Evolutionary conservation across 2,329 filamentous ascomycete species (phyloP).

Genomic region (Fusarium sp.): DNA sequence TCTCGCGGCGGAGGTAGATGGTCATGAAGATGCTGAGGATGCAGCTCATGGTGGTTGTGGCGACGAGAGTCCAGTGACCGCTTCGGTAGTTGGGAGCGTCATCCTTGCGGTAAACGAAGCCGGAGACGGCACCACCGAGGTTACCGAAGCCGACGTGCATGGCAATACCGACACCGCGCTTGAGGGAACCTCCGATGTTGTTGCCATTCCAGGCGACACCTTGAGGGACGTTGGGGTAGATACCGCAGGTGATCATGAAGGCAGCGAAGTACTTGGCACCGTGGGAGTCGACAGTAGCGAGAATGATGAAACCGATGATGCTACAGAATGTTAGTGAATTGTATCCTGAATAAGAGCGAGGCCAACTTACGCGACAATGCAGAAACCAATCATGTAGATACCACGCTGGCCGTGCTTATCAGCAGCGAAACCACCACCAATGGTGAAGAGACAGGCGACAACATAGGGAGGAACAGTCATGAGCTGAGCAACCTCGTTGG

Average conservation of each 20-base stretch:
- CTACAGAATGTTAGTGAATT: conserved; percentile 39
- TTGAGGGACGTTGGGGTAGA: conserved; percentile 67
- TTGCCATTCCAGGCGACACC: conserved; percentile 56
- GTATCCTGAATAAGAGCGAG: not conserved
- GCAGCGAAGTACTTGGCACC: conserved; percentile 61
- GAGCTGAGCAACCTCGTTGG: conserved; percentile 52
- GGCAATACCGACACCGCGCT: conserved; percentile 57
- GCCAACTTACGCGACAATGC: conserved; percentile 49
- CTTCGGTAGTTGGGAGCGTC: conserved; percentile 67
- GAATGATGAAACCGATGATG: conserved; percentile 51
- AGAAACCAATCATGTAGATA: conserved; percentile 55
- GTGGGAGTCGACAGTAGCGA: conserved; percentile 50
- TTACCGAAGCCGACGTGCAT: conserved; percentile 64
- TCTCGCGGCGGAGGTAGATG: conserved; percentile 67
- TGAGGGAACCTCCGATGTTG: conserved; percentile 11
- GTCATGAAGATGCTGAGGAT: conserved; percentile 67
- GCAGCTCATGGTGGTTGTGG: conserved; percentile 65
- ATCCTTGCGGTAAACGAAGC: conserved; percentile 50
- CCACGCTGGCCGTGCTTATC: conserved; percentile 53
- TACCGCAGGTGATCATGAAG: conserved; percentile 55
- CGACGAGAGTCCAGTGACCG: conserved; percentile 69
- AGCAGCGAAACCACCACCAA: conserved; percentile 58
- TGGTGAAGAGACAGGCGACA: conserved; percentile 53
- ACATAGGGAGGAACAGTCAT: conserved; percentile 55
- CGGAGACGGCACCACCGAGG: conserved; percentile 51